Base-by-base conservation (phyloP, 2,329 filamentous ascomycete species). In the Aspergillus tubingensis region DNA sequence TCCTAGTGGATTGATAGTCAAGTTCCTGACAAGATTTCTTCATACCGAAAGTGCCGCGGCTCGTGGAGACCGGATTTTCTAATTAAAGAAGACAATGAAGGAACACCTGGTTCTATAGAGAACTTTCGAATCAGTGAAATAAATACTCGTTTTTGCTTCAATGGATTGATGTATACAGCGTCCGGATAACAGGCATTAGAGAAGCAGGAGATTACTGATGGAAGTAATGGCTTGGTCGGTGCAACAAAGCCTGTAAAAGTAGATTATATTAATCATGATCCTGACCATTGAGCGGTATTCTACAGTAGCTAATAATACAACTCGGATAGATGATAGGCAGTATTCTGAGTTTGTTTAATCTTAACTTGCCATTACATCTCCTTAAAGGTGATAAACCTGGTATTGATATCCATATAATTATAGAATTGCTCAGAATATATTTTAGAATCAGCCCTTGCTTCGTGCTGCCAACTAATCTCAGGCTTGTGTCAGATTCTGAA, bases 31-130 rank as follows among this genome's bases (percentile, higher is more conserved):
- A 30, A 4, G 8, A 8, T 30, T 3, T 8, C 8, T 30, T 8
- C 27, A 2, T 30, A 30, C 8, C 27, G 27, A 30, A 11, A 30
- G 27, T 30, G 27, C 10, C 27, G 27, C 27, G 38, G 49, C 10
- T 68, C 67, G 5, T 72, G 68, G 70, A 64, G 70, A 60, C 70
- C 70, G 2, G 70, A 72, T 44, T 69, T 72, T 19, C 39, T 72
- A 10, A 15, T 72, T 0, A 61, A 69, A 10, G 62, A 69, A 10
- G 41, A 59, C 6, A 44, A 21, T 11, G 25, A 39, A 38, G 47
- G 30, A 5, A 2, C 8, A 27, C 5, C 25, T 1, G 53, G 13
- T 11, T 7, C 25, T 0, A 7, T 47, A 10, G 62, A 66, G 8
- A 53, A 23, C 4, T 67, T 64, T 25, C 59, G 61, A 1, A 62